Conservation (phyloP, 2,329 filamentous ascomycete genomes). For the Emericellopsis atlantica region DNA sequence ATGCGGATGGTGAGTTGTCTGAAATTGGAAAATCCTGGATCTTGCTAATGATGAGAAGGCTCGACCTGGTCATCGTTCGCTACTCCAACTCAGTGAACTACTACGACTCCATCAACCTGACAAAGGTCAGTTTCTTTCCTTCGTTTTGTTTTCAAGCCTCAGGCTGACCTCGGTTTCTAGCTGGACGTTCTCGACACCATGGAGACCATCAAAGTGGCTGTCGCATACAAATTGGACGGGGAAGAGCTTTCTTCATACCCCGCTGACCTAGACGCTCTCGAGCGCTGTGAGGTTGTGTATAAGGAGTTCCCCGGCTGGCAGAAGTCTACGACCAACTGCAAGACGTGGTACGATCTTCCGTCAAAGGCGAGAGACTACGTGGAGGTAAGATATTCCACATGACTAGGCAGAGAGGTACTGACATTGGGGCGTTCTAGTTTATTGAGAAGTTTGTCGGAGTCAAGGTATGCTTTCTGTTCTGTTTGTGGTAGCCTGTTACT, state of each 20-base stretch:
- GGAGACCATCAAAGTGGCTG: conserved; percentile 59
- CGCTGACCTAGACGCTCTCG: conserved; percentile 17
- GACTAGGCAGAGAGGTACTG: not conserved
- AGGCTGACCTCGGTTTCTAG: conserved; percentile 5
- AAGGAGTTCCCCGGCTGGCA: conserved; percentile 60
- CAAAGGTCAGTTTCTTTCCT: conserved; percentile 22
- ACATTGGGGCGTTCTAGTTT: conserved; percentile 19
- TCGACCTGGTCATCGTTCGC: conserved; percentile 43
- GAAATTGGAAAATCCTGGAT: not conserved
- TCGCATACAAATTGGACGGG: conserved; percentile 46
- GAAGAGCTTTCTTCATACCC: conserved; percentile 45
- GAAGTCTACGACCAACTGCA: conserved; percentile 45
- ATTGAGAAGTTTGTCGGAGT: conserved; percentile 56
- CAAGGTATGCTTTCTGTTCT: conserved; percentile 17
- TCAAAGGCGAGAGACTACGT: conserved; percentile 53
- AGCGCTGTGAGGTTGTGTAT: conserved; percentile 25
- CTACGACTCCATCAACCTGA: conserved; percentile 47
- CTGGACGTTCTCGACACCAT: conserved; percentile 55
- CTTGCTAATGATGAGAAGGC: not conserved
- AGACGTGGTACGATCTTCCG: conserved; percentile 50
- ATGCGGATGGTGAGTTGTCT: conserved; percentile 31
- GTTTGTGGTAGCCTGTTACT: not conserved
- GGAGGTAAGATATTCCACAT: conserved; percentile 20
- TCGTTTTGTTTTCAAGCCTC: conserved; percentile 4
- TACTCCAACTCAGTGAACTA: conserved; percentile 40